Base-by-base conservation (phyloP, 148 eudicot genomes). In the Talinum fruticosum region DNA sequence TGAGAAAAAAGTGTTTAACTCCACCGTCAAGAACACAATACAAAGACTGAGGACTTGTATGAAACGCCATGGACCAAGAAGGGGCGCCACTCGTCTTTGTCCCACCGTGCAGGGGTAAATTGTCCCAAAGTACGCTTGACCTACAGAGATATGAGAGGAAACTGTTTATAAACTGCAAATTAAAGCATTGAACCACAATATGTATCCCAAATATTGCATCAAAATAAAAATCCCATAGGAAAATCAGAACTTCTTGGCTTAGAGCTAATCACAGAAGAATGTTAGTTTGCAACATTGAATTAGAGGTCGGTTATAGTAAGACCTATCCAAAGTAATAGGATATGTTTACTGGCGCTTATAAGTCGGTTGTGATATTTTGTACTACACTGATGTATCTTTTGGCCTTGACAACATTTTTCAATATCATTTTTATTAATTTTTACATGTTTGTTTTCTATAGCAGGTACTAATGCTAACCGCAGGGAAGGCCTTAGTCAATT, bases 21-120 rank as follows among this genome's bases (percentile, higher is more conserved):
- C 97, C 85, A 96, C 99, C 19, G 93, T 93, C 86, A 96, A 81
- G 88, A 96, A 96, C 64, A 90, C 79, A 69, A 90, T 75, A 82
- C 99, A 96, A 49, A 96, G 92, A 80, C 79, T 87, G 28, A 93
- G 82, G 72, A 96, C 97, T 96, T 96, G 97, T 66, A 93, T 72
- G 81, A 96, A 96, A 73, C 99, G 93, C 89, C 91, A 89, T 61
- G 99, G 99, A 78, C 97, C 97, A 76, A 91, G 96, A 53, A 96
- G 90, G 41, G 99, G 76, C 87, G 94, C 99, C 99, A 96, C 84
- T 96, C 99, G 76, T 96, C 99, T 87, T 96, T 96, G 82, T 96
- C 99, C 99, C 99, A 96, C 74, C 86, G 89, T 41, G 99, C 99
- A 66, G 99, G 99, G 62, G 99, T 96, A 79, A 96, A 96, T 77